Percentiles rank a stretch among this genome's conserved stretches.
phyloP scores from a whole-genome alignment of 2,329 filamentous ascomycete species.

The Fusarium sp. region DNA sequence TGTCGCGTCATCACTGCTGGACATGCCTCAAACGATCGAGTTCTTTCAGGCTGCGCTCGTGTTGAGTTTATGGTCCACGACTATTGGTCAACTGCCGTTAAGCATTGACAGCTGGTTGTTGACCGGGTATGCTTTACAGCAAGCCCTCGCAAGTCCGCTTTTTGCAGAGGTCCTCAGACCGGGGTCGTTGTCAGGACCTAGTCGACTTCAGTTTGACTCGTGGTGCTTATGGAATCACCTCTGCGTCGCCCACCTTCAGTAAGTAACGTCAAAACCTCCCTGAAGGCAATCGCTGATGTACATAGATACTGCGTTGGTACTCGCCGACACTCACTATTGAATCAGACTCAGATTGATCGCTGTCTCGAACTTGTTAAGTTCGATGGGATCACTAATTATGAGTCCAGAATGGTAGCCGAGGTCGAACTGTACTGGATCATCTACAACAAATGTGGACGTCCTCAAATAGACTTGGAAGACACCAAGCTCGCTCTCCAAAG shows the following conservation, averaged over 20 bases:
- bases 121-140: constrained; percentile 43
- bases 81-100: constrained; percentile 41
- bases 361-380: constrained; percentile 27
- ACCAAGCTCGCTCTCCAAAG: constrained; percentile 22
- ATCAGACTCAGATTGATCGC: constrained; percentile 34
- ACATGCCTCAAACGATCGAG: constrained; percentile 30
- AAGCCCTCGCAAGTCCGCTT: constrained; percentile 37
- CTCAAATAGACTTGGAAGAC: constrained; percentile 14
- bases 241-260: constrained; percentile 45
- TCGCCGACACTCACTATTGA: constrained; percentile 35
- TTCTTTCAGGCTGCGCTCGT: constrained; percentile 44
- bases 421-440: constrained; percentile 46
- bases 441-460: constrained; percentile 32
- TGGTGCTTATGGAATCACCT: constrained; percentile 47
- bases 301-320: constrained; percentile 45
- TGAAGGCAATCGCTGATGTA: neutral
- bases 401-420: constrained; percentile 45
- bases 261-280: neutral
- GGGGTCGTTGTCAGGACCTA: neutral
- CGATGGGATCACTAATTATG: constrained; percentile 37
- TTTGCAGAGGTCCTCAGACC: constrained; percentile 24
- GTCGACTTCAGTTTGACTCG: constrained; percentile 9
- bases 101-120: constrained; percentile 46
- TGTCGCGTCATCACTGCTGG: constrained; percentile 23
- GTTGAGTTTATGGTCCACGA: constrained; percentile 45